A percentile compares a stretch with the other conserved stretches of the same genome.
phyloP scores from a whole-genome alignment of 2,329 filamentous ascomycete species.

The Atkinsonella texensis region DNA sequence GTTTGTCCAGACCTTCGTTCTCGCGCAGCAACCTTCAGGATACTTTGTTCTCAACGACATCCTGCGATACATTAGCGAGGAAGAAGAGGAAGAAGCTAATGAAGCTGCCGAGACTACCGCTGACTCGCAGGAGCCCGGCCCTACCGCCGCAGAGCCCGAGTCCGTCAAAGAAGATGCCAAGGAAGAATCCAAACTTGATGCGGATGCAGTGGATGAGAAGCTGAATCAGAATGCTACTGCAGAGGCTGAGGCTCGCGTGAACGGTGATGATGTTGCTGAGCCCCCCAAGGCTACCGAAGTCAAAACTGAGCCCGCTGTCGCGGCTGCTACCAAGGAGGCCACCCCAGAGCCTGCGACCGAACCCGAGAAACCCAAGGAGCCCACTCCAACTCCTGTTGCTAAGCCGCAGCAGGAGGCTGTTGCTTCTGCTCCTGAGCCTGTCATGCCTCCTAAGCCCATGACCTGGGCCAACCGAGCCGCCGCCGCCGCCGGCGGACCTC shows the following conservation, averaged over 20 bases:
- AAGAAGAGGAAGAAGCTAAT: slow-evolving; percentile 55
- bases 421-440: slow-evolving; percentile 31
- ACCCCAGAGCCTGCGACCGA: slow-evolving; percentile 44
- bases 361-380: slow-evolving; percentile 56
- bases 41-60: slow-evolving; percentile 99
- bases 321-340: slow-evolving; percentile 33
- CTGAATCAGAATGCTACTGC: slow-evolving; percentile 20
- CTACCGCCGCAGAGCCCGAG: slow-evolving; percentile 19
- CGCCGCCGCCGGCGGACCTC: slow-evolving; percentile 40
- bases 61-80: slow-evolving; percentile 82
- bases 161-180: slow-evolving; percentile 39
- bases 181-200: slow-evolving; percentile 19
- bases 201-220: slow-evolving; percentile 25
- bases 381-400: slow-evolving; percentile 39
- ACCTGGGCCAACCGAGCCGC: slow-evolving; percentile 63
- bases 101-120: slow-evolving; percentile 21
- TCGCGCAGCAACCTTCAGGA: slow-evolving; percentile 88
- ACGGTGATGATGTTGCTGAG: slow-evolving; percentile 14
- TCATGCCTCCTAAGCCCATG: slow-evolving; percentile 45
- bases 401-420: slow-evolving; percentile 36
- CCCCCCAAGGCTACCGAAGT: slow-evolving; percentile 23
- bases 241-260: neutral
- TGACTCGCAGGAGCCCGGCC: slow-evolving; percentile 16
- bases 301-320: slow-evolving; percentile 11
- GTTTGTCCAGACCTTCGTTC: slow-evolving; percentile 95